These are phyloP conservation scores for Silene uniflora DNA, from an alignment of 148 eudicot genomes.

Conservation along the genomic window DNA sequence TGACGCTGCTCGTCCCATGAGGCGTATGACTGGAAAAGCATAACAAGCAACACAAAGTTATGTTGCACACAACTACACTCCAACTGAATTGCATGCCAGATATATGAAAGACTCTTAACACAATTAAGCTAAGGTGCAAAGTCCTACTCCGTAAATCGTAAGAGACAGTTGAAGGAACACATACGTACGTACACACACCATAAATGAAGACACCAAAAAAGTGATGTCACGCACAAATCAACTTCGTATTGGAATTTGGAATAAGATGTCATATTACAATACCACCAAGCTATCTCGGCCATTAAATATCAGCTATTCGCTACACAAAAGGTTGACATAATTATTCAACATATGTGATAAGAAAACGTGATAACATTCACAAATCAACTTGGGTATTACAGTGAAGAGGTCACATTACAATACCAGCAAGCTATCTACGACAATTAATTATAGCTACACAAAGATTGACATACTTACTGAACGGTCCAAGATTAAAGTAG, in stretches of 20 bases:
- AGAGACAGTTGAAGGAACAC: not conserved
- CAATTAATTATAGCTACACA: not conserved
- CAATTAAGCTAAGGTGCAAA: not conserved
- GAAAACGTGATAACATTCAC: too few species aligned
- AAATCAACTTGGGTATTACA: too few species aligned
- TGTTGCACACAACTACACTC: not conserved
- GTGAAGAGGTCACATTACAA: too few species aligned
- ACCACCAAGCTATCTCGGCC: too few species aligned
- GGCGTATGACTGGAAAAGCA: constrained; percentile 66
- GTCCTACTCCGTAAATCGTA: not conserved
- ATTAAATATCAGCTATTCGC: not conserved
- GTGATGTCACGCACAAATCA: not conserved
- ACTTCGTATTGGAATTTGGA: not conserved
- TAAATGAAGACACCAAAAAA: not conserved
- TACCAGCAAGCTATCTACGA: too few species aligned
- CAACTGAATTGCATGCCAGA: not conserved
- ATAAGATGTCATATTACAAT: not conserved
- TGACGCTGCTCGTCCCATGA: constrained; percentile 99
- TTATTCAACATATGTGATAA: too few species aligned
- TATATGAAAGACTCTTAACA: not conserved
- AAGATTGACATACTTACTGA: not conserved
- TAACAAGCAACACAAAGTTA: constrained; percentile 4
- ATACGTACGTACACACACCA: not conserved
- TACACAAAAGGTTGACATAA: too few species aligned
- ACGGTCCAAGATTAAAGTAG: not conserved